Conservation (phyloP, 2,329 filamentous ascomycete genomes). For the Lachnellula cervina region DNA sequence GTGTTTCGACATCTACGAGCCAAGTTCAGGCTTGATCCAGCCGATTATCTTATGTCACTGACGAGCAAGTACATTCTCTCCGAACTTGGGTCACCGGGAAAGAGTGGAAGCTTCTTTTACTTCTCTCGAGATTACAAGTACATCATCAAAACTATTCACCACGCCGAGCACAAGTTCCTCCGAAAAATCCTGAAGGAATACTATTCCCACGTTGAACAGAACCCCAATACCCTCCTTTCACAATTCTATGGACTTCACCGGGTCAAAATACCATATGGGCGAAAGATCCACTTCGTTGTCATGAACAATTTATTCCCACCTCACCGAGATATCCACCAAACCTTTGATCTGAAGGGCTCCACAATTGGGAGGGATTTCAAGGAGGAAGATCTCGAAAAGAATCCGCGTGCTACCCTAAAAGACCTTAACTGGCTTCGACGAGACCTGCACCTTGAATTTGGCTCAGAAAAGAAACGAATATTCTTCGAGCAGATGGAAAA, state of each 20-base stretch:
- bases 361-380: conserved; percentile 88
- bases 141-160: conserved; percentile 99
- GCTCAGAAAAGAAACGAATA: conserved; percentile 77
- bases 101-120: conserved; percentile 99
- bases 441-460: conserved; percentile 80
- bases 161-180: conserved; percentile 85
- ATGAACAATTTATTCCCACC: conserved; percentile 99
- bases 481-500: conserved; percentile 86
- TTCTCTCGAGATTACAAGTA: conserved; percentile 99
- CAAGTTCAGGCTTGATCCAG: conserved; percentile 87
- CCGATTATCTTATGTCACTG: conserved; percentile 95
- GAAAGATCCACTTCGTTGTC: conserved; percentile 98
- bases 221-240: conserved; percentile 93
- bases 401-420: conserved; percentile 89
- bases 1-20: conserved; percentile 89
- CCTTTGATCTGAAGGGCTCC: conserved; percentile 94
- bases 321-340: conserved; percentile 94
- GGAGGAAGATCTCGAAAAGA: conserved; percentile 81
- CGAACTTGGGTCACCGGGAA: conserved; percentile 92
- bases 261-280: conserved; percentile 96
- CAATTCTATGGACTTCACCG: conserved; percentile 97
- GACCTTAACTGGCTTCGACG: conserved; percentile 94
- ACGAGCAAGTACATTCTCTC: conserved; percentile 99
- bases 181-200: conserved; percentile 84
- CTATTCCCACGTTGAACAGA: conserved; percentile 85